Evolutionary conservation across 2,329 filamentous ascomycete genomes (phyloP), one percentile per base, ranked within the genome.

Genomic region (Ceratocystis diversiconidia): DNA sequence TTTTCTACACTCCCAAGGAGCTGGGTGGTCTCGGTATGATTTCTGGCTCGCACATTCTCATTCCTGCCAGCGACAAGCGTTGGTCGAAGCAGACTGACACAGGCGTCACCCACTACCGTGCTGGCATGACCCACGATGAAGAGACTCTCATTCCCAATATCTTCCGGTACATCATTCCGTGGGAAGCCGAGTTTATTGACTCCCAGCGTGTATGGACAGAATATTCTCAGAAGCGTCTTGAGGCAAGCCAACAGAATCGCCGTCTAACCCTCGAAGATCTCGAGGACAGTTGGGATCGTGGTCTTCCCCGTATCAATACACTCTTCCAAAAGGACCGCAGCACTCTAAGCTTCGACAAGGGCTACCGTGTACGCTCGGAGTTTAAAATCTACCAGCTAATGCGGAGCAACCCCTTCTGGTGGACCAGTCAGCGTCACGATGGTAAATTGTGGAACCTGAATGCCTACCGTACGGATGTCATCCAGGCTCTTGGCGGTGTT

Each of bases 371-470:
- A 15, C 84, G 94, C 64, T 90, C 92, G 10, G 94, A 99, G 74
- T 99, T 99, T 80, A 99, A 99, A 80, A 86, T 94, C 36, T 99
- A 97, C 73, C 92, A 97, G 75, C 80, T 97, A 68, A 97, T 99
- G 92, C 96, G 95, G 84, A 95, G 88, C 76, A 96, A 97, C 73
- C 94, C 94, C 0, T 97, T 97, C 80, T 96, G 92, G 91, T 99
- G 94, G 94, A 99, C 94, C 3, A 95, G 89, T 72, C 92, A 97
- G 75, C 82, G 94, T 48, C 95, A 99, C 72, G 94, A 99, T 72
- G 94, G 94, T 73, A 97, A 97, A 73, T 76, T 99, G 3, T 99
- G 94, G 94, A 96, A 96, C 69, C 75, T 99, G 64, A 97, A 97
- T 70, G 89, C 90, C 0, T 96, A 97, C 76, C 82, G 94, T 69